These are phyloP conservation scores for Austroboletus niveus DNA, from an alignment of 1,284 basidiomycete genomes.

Conservation along the genomic window DNA sequence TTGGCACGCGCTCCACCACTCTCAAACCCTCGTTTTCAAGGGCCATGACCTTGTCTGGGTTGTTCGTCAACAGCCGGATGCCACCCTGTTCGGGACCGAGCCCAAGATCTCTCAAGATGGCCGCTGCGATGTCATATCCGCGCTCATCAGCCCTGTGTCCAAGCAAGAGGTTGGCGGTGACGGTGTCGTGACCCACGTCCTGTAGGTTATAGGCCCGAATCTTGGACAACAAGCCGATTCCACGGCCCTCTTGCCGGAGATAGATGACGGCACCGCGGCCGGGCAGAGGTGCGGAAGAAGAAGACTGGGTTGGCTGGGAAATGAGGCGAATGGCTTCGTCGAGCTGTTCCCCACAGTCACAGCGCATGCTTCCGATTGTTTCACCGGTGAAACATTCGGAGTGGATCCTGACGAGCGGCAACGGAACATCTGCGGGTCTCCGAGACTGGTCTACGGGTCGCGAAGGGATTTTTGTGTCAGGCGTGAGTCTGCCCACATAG, in stretches of 20 bases:
- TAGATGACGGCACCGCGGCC: conserved; percentile 96
- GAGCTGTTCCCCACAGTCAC: conserved; percentile 98
- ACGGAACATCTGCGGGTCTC: conserved; percentile 44
- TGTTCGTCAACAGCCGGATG: conserved; percentile 91
- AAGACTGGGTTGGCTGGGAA: conserved; percentile 59
- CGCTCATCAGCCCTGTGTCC: conserved; percentile 95
- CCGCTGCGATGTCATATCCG: conserved; percentile 88
- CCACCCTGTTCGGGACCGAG: conserved; percentile 60
- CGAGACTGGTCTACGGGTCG: conserved; percentile 36
- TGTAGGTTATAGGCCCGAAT: conserved; percentile 98
- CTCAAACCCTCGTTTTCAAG: conserved; percentile 81
- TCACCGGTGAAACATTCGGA: conserved; percentile 99
- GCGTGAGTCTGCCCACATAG: conserved; percentile 82
- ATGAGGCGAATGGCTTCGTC: conserved; percentile 96
- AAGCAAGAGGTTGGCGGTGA: conserved; percentile 93
- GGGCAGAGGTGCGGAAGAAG: conserved; percentile 47
- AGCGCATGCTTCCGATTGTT: conserved; percentile 97
- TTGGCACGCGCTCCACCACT: conserved; percentile 85
- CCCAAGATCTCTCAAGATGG: conserved; percentile 87
- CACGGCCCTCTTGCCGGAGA: conserved; percentile 97
- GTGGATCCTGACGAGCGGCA: conserved; percentile 93
- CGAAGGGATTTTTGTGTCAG: conserved; percentile 55
- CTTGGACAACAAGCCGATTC: conserved; percentile 95
- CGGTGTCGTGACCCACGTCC: conserved; percentile 97
- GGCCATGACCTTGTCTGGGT: conserved; percentile 94